Conservation (phyloP, 2,329 filamentous ascomycete genomes). For the Penicillium sp. region DNA sequence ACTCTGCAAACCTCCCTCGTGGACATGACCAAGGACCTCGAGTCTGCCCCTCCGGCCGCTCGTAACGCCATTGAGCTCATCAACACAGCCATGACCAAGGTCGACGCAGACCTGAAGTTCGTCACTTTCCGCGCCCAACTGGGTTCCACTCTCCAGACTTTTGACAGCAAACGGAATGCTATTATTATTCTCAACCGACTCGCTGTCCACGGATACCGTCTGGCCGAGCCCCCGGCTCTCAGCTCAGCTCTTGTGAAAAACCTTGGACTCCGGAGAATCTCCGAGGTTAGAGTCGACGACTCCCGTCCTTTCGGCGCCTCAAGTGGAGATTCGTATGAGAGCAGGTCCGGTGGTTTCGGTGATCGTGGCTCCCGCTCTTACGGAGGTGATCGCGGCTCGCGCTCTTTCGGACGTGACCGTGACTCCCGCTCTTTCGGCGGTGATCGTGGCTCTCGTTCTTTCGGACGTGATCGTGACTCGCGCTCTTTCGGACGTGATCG, state of each 20-base stretch:
- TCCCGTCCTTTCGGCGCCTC: not conserved
- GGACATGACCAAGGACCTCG: conserved; percentile 32
- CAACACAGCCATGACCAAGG: conserved; percentile 39
- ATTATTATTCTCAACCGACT: conserved; percentile 48
- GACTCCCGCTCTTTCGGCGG: not conserved
- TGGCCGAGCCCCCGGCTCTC: conserved; percentile 42
- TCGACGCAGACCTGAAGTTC: conserved; percentile 27
- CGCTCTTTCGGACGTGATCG: not conserved
- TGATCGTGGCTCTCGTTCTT: not conserved
- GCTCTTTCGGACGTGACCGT: not conserved
- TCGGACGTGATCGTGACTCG: not conserved
- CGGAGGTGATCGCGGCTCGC: not conserved
- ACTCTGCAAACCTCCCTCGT: conserved; percentile 44
- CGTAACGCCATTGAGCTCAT: conserved; percentile 38
- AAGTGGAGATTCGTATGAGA: not conserved
- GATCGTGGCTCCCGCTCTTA: not conserved
- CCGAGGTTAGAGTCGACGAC: conserved; percentile 25
- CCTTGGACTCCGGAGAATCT: conserved; percentile 28
- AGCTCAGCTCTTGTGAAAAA: conserved; percentile 22
- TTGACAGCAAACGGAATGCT: conserved; percentile 39
- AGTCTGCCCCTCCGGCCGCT: conserved; percentile 7
- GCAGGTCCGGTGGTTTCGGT: not conserved
- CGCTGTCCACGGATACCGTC: conserved; percentile 49
- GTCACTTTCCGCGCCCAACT: conserved; percentile 32
- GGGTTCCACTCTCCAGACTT: conserved; percentile 20